Percentiles rank a stretch among this genome's conserved stretches.
Evolutionary conservation across 495 filamentous ascomycete species (phyloP).

Genomic region (Lophium mytilinum): DNA sequence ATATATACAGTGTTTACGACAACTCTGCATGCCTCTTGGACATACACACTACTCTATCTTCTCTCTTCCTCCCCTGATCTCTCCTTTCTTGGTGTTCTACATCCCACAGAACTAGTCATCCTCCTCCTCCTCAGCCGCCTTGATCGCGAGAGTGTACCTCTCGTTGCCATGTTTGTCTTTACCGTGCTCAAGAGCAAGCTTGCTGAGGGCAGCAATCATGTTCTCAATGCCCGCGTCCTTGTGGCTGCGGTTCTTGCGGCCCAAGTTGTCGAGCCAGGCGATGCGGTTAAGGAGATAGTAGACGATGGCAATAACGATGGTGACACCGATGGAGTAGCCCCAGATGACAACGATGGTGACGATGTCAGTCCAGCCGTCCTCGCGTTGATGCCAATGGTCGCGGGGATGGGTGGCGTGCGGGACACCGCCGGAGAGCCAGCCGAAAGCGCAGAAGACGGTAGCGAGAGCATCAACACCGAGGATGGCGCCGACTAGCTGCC

Average conservation of each 20-base stretch:
- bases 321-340: slow-evolving; percentile 70
- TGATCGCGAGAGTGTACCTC: slow-evolving; percentile 53
- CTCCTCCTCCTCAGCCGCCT: slow-evolving; percentile 58
- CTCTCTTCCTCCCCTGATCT: too few relatives aligned
- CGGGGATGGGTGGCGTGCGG: slow-evolving; percentile 38
- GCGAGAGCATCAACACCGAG: slow-evolving; percentile 61
- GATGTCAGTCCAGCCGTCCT: slow-evolving; percentile 58
- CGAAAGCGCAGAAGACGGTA: slow-evolving; percentile 66
- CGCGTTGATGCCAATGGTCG: slow-evolving; percentile 40
- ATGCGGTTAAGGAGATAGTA: slow-evolving; percentile 67
- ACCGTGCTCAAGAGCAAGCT: slow-evolving; percentile 68
- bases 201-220: slow-evolving; percentile 65
- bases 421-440: slow-evolving; percentile 51
- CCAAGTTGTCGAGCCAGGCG: slow-evolving; percentile 63
- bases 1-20: too few relatives aligned
- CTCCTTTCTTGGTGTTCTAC: too few relatives aligned
- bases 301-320: slow-evolving; percentile 68
- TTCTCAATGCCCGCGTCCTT: slow-evolving; percentile 76
- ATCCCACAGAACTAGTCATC: slow-evolving; percentile 43
- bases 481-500: slow-evolving; percentile 65
- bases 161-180: slow-evolving; percentile 45
- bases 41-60: too few relatives aligned
- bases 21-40: too few relatives aligned
- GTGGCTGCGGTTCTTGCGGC: slow-evolving; percentile 65
- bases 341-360: slow-evolving; percentile 74